Base-by-base conservation (phyloP, 2,329 filamentous ascomycete species). In the Pseudogymnoascus sp. region DNA sequence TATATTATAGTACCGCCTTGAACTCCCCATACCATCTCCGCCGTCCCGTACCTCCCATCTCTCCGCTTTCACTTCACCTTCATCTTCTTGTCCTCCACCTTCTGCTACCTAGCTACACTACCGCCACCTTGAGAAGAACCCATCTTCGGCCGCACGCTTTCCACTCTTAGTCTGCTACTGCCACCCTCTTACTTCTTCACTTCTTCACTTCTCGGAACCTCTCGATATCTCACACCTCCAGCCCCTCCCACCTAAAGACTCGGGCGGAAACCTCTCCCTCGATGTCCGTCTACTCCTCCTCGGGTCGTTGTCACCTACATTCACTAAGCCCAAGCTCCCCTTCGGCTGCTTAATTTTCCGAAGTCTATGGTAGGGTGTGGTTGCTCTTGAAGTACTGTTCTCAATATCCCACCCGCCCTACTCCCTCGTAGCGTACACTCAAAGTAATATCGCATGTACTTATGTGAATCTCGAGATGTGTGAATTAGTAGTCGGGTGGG, bases 331-430 rank as follows among this genome's bases (percentile, higher is more conserved):
- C 30, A 71, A 71, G 54, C 61, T 72, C 36, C 77, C 78, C 7
- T 76, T 79, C 69, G 76, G 78, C 38, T 76, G 73, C 18, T 18
- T 18, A 18, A 18, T 18, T 18, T 18, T 18, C 18, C 2, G 18
- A 18, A 18, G 18, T 18, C 18, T 18, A 18, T 18, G 18, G 18
- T 18, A 1, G 18, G 1, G 18, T 18, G 18, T 18, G 18, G 18
- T 18, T 18, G 18, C 18, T 18, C 18, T 18, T 18, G 18, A 18
- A 18, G 18, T 2, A 18, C n/a, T 18, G 18, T 18, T 18, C 2
- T 2, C 2, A 18, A 18, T 18, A 18, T 25, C 22, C 5, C 22
- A 25, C 22, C 22, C 22, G 5, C 22, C 22, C 22, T 25, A 25
- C 22, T 25, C 22, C 22, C 22, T 25, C 22, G 22, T 25, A 25